Percentiles rank a stretch among this genome's conserved stretches.
phyloP scores from a whole-genome alignment of 495 filamentous ascomycete species.

The Penicillium riverlandense region DNA sequence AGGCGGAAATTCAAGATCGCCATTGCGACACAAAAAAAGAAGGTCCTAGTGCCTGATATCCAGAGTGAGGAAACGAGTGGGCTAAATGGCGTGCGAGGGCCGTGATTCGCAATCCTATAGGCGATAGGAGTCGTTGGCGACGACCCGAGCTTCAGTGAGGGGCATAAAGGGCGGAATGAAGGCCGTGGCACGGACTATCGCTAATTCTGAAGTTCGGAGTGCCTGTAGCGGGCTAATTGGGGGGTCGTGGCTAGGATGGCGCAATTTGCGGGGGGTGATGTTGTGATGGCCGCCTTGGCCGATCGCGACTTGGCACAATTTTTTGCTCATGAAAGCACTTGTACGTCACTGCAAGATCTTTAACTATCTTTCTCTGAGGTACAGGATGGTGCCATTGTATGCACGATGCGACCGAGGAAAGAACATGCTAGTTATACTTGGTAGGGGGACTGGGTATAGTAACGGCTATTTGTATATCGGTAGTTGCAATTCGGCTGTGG shows the following conservation, averaged over 20 bases:
- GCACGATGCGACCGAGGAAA: no score
- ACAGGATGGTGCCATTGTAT: no score
- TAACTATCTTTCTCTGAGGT: no score
- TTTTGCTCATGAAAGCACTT: neutral
- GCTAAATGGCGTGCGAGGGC: conserved; percentile 17
- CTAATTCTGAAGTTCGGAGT: neutral
- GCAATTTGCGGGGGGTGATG: conserved; percentile 25
- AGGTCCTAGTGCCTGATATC: neutral
- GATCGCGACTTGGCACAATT: conserved; percentile 1
- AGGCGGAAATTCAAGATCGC: no score
- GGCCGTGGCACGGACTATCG: no score
- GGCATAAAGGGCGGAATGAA: no score
- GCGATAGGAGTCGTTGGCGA: neutral
- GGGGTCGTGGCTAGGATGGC: conserved; percentile 14
- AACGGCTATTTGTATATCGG: no score
- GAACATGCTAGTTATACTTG: no score
- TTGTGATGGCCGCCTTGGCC: conserved; percentile 16
- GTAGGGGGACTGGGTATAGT: no score
- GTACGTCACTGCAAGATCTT: neutral
- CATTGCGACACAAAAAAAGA: no score
- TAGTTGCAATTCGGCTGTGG: no score
- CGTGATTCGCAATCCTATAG: conserved; percentile 3
- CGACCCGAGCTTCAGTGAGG: no score
- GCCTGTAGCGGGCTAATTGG: conserved; percentile 8
- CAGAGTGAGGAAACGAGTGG: conserved; percentile 15